Evolutionary conservation across 306 rosid genomes (phyloP).

Genomic region (Glycyrrhiza uralensis): DNA sequence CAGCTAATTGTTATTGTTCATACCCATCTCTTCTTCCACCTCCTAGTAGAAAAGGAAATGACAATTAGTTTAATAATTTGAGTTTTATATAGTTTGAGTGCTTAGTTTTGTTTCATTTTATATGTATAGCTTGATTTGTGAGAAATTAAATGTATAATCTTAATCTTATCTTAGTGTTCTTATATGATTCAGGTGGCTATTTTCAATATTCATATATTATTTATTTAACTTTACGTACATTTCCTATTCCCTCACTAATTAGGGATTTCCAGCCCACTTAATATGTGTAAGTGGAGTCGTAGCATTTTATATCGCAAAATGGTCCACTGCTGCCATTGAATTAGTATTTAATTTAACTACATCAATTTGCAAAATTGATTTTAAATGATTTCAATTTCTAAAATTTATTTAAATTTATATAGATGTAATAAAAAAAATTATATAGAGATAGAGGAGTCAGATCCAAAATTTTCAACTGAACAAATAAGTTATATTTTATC

Average conservation of each 20-base stretch:
- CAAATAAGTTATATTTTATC: no score
- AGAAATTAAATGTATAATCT: not conserved
- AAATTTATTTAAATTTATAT: no score
- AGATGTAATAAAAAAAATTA: no score
- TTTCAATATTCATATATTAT: conserved; percentile 3
- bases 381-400: no score
- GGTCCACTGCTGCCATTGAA: conserved; percentile 14
- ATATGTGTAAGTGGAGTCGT: conserved; percentile 12
- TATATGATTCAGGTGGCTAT: conserved; percentile 12
- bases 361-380: not conserved
- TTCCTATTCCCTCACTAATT: conserved; percentile 16
- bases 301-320: conserved; percentile 17
- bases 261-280: conserved; percentile 4
- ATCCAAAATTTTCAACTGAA: no score
- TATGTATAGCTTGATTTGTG: not conserved
- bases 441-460: no score
- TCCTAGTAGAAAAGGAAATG: not conserved
- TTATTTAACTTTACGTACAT: not conserved
- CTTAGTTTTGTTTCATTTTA: not conserved
- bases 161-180: not conserved
- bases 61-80: not conserved
- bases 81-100: not conserved
- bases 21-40: no score
- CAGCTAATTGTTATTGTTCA: not conserved
- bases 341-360: not conserved